Evolutionary conservation across 495 filamentous ascomycete genomes (phyloP).

Genomic region (Aspergillus haitiensis): DNA sequence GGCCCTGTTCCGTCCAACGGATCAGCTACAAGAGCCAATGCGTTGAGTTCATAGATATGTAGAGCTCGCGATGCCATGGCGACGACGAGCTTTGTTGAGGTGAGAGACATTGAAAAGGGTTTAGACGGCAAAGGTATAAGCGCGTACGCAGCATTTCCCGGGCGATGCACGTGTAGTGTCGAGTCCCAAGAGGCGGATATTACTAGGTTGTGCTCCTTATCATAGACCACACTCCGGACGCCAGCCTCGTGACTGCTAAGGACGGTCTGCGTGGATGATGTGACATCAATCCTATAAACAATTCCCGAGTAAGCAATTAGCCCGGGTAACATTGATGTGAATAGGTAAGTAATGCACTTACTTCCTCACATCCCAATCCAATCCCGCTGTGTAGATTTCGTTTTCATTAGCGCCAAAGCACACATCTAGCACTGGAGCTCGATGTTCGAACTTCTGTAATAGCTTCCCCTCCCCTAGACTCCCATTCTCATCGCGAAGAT

Average conservation of each 20-base stretch:
- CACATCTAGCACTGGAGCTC: conserved; percentile 83
- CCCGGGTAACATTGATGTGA: neutral
- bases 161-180: conserved; percentile 80
- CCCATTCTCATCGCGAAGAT: conserved; percentile 63
- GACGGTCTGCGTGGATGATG: conserved; percentile 66
- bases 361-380: conserved; percentile 84
- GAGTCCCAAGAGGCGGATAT: conserved; percentile 92
- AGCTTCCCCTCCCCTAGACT: conserved; percentile 57
- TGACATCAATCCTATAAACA: conserved; percentile 64
- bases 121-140: conserved; percentile 73
- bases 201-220: conserved; percentile 69
- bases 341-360: conserved; percentile 33
- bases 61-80: conserved; percentile 91
- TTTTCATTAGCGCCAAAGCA: conserved; percentile 81
- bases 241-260: conserved; percentile 75
- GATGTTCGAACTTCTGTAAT: conserved; percentile 72
- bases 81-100: conserved; percentile 81
- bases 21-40: conserved; percentile 56
- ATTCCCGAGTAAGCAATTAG: conserved; percentile 17
- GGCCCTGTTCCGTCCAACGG: conserved; percentile 43
- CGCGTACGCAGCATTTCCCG: conserved; percentile 50
- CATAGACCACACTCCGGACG: conserved; percentile 82
- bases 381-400: conserved; percentile 78
- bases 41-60: conserved; percentile 86
- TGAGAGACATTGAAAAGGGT: conserved; percentile 81